Evolutionary conservation across 768 basidiomycete genomes (phyloP), one percentile per base, ranked within the genome.

Genomic region (Lepiota subincarnata): DNA sequence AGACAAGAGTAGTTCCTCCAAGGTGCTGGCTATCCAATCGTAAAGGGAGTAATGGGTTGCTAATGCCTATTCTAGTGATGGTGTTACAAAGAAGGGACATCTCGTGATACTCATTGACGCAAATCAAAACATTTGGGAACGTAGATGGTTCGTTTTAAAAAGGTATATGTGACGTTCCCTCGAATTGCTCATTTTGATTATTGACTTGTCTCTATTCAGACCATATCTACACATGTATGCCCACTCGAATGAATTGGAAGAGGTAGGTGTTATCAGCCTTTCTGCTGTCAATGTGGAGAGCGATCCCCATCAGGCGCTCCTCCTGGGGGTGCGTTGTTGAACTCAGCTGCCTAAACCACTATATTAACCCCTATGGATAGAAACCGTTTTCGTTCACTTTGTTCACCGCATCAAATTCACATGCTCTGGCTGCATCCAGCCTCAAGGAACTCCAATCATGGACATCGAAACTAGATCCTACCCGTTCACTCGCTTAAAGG

Each of bases 321-420:
- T 97, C 28, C 79, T 94, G 28, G 92, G 89, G 61, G 94, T 93
- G 66, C 69, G 90, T 76, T 45, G 53, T 36, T 50, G 18, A 44
- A 10, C 14, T 16, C 48, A 16, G 26, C 12, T 46, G 16, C 13
- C n/a, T 24, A 24, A 11, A 6, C 39, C 26, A 34, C 54, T 20
- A 51, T n/a, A 60, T n/a, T 52, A 39, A 16, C 19, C 10, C 10
- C 18, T 22, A 34, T 16, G 14, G 31, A 26, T 64, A 94, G 93
- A 90, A 86, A 78, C 83, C 78, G 31, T 87, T 84, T 68, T 87
- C 86, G 12, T 95, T 97, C 69, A 93, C 91, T 11, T 78, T 97
- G 28, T 96, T 95, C 70, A 94, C 94, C 1, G 78, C 90, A 11
- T 89, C 90, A 6, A 96, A 97, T 67, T 94, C 93, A 20, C 87